phyloP scores from a whole-genome alignment of 495 filamentous ascomycete species.

The Apiosordaria backusii region DNA sequence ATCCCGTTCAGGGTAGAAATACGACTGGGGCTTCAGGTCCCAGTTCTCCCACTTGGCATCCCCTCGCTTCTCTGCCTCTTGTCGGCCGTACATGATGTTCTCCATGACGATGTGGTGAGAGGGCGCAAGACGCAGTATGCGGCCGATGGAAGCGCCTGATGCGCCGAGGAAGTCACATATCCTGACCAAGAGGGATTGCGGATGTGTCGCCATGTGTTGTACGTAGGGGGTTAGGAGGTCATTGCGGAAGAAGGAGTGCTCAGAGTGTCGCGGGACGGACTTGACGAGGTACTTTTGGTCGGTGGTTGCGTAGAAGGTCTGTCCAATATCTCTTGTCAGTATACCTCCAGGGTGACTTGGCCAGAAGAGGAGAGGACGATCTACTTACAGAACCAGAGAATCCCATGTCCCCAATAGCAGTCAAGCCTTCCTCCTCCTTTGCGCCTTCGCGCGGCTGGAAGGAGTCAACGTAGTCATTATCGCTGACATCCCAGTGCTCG shows the following conservation, averaged over 20 bases:
- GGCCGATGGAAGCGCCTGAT: constrained; percentile 51
- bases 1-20: constrained; percentile 70
- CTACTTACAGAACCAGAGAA: constrained; percentile 34
- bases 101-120: constrained; percentile 72
- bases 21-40: constrained; percentile 67
- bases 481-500: constrained; percentile 28
- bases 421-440: constrained; percentile 23
- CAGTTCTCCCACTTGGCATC: constrained; percentile 60
- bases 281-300: constrained; percentile 63
- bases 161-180: constrained; percentile 64
- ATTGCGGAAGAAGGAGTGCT: constrained; percentile 63
- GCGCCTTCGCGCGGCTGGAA: constrained; percentile 21
- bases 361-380: background rate
- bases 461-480: constrained; percentile 27
- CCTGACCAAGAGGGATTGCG: constrained; percentile 58
- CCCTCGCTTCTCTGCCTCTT: constrained; percentile 36
- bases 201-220: constrained; percentile 55
- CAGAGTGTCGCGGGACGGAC: constrained; percentile 61
- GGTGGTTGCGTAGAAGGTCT: constrained; percentile 64
- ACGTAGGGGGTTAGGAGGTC: constrained; percentile 60
- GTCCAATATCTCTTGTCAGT: background rate
- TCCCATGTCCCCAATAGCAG: constrained; percentile 35
- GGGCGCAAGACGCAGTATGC: constrained; percentile 51
- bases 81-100: constrained; percentile 59
- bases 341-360: background rate